phyloP scores from a whole-genome alignment of 140 eudicot genomes.

The Flaveria floridana region DNA sequence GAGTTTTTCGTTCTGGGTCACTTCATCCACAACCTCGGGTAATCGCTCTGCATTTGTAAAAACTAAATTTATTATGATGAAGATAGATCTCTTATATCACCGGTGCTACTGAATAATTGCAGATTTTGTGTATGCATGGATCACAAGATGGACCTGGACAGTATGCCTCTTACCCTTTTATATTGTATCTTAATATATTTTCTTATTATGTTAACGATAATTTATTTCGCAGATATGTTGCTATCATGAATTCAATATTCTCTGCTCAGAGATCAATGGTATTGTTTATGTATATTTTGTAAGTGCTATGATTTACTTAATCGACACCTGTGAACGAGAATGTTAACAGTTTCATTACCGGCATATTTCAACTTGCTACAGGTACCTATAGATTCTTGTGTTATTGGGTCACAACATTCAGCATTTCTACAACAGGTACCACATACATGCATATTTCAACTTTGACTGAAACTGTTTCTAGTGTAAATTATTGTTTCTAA shows the following conservation, averaged over 20 bases:
- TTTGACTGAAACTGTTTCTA: not conserved
- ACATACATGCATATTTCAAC: not conserved
- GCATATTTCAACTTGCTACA: slow-evolving; percentile 29
- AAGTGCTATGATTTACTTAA: slow-evolving; percentile 11
- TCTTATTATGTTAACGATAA: not conserved
- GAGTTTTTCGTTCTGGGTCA: slow-evolving; percentile 76
- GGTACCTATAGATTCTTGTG: slow-evolving; percentile 95
- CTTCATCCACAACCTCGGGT: slow-evolving; percentile 97
- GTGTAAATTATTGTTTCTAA: slow-evolving; percentile 17
- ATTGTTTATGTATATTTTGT: slow-evolving; percentile 16
- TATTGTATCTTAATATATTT: not conserved
- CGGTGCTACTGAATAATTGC: slow-evolving; percentile 10
- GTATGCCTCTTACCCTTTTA: slow-evolving; percentile 22
- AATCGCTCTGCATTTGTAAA: slow-evolving; percentile 28
- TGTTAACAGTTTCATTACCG: too few species aligned
- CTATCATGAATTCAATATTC: slow-evolving; percentile 92
- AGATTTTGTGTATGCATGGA: slow-evolving; percentile 44
- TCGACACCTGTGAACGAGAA: not conserved
- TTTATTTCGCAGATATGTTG: slow-evolving; percentile 75
- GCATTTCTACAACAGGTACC: slow-evolving; percentile 93
- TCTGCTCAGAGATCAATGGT: slow-evolving; percentile 99
- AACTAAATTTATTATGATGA: not conserved
- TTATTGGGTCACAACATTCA: slow-evolving; percentile 84
- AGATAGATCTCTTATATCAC: slow-evolving; percentile 6
- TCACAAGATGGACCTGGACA: slow-evolving; percentile 50